These are phyloP conservation scores for Alternaria triticimaculans DNA, from an alignment of 2,329 filamentous ascomycete species.

Conservation along the genomic window DNA sequence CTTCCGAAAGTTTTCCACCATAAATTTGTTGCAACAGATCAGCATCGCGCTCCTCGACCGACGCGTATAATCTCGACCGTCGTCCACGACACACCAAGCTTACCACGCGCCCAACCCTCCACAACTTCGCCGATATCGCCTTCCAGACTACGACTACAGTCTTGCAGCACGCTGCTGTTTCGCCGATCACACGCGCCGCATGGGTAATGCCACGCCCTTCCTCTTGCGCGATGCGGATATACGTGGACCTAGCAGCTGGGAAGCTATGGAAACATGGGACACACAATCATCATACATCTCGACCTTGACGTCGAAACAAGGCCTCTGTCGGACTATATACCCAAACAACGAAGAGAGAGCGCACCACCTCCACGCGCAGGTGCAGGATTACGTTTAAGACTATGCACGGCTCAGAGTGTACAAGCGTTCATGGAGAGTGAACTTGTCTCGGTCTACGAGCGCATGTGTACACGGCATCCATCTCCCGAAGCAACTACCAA, in stretches of 20 bases:
- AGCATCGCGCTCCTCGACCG: not conserved
- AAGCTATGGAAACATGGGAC: not conserved
- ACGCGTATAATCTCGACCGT: not conserved
- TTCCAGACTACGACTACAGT: not conserved
- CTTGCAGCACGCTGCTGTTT: not conserved
- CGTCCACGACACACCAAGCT: not conserved
- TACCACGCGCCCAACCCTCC: not conserved
- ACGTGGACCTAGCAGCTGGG: not conserved
- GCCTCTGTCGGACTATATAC: not conserved
- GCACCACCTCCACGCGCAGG: too few relatives aligned
- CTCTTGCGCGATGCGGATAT: not conserved
- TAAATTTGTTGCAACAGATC: not conserved
- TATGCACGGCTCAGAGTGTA: not conserved
- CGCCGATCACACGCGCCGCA: not conserved
- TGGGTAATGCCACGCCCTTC: not conserved
- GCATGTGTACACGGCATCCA: conserved; percentile 11
- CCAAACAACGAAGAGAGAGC: too few relatives aligned
- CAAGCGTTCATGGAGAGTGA: not conserved
- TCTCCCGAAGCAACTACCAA: conserved; percentile 21
- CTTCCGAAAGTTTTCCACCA: not conserved
- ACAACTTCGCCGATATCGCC: not conserved
- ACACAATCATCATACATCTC: not conserved
- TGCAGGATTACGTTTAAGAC: too few relatives aligned
- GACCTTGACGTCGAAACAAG: not conserved
- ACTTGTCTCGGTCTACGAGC: not conserved